These are phyloP conservation scores for Tagetes erecta DNA, from an alignment of 129 eudicot genomes.

Conservation along the genomic window DNA sequence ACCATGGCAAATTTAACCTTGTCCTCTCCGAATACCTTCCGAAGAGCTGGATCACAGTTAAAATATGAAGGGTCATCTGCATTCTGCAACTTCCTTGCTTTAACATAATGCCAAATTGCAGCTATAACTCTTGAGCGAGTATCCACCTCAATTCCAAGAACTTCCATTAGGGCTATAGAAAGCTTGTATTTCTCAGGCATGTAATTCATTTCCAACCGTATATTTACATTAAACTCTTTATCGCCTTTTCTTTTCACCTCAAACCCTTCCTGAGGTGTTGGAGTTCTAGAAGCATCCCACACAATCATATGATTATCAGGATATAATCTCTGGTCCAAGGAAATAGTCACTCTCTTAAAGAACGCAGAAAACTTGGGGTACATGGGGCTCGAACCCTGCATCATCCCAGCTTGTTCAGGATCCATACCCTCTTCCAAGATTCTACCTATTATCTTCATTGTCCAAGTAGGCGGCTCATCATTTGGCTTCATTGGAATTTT, in stretches of 20 bases:
- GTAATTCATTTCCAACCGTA: slow-evolving; percentile 80
- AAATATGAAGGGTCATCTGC: slow-evolving; percentile 79
- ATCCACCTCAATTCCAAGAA: slow-evolving; percentile 89
- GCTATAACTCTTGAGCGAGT: slow-evolving; percentile 86
- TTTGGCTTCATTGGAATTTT: slow-evolving; percentile 72
- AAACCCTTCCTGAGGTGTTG: slow-evolving; percentile 85
- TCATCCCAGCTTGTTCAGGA: slow-evolving; percentile 67
- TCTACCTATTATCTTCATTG: slow-evolving; percentile 81
- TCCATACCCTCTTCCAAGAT: slow-evolving; percentile 87
- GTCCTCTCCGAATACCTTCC: slow-evolving; percentile 78
- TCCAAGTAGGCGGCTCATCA: slow-evolving; percentile 90
- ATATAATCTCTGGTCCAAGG: slow-evolving; percentile 75
- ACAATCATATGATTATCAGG: slow-evolving; percentile 76
- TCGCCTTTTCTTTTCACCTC: slow-evolving; percentile 93
- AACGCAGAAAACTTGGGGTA: slow-evolving; percentile 83
- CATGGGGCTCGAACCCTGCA: slow-evolving; percentile 54
- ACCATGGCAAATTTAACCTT: slow-evolving; percentile 73
- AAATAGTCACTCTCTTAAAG: slow-evolving; percentile 69
- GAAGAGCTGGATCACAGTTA: slow-evolving; percentile 80
- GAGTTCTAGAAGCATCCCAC: slow-evolving; percentile 75
- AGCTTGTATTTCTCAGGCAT: slow-evolving; percentile 86
- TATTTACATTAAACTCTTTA: slow-evolving; percentile 65
- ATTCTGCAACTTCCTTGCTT: slow-evolving; percentile 79
- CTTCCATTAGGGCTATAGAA: slow-evolving; percentile 67
- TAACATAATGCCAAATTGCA: slow-evolving; percentile 91